phyloP scores from a whole-genome alignment of 768 basidiomycete species.

The Strobilomyces echinocephalus region DNA sequence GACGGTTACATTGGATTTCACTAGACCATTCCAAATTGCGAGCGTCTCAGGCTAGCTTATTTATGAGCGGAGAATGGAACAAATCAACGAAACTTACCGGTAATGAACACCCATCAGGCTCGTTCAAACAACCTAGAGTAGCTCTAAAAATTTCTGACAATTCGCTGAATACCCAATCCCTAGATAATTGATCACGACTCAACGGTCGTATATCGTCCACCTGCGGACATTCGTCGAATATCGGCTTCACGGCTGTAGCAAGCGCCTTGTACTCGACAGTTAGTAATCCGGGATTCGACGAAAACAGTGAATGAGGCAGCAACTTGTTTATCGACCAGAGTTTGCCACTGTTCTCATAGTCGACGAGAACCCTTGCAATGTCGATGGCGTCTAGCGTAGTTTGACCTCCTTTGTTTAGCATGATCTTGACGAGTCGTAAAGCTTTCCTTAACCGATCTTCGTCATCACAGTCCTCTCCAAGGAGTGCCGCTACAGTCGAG shows the following conservation, averaged over 20 bases:
- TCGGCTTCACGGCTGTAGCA: constrained; percentile 42
- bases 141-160: constrained; percentile 53
- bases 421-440: constrained; percentile 47
- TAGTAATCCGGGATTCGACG: constrained; percentile 51
- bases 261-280: constrained; percentile 48
- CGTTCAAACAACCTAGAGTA: constrained; percentile 40
- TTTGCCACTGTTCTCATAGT: constrained; percentile 29
- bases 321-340: constrained; percentile 47
- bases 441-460: constrained; percentile 41
- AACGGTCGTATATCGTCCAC: constrained; percentile 54
- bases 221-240: constrained; percentile 51
- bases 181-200: constrained; percentile 51
- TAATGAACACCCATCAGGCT: constrained; percentile 40
- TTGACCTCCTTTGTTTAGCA: constrained; percentile 52
- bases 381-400: constrained; percentile 54
- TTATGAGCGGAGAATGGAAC: constrained; percentile 1
- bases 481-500: constrained; percentile 49
- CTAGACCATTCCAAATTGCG: constrained; percentile 53
- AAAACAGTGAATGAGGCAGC: constrained; percentile 51
- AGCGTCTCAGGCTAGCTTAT: constrained; percentile 41
- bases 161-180: constrained; percentile 48
- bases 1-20: constrained; percentile 44
- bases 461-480: constrained; percentile 39
- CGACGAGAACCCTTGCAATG: constrained; percentile 40
- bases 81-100: constrained; percentile 41